Percentiles rank a stretch among this genome's conserved stretches.
Evolutionary conservation across 2,329 filamentous ascomycete genomes (phyloP).

Genomic region (Fusarium udum): DNA sequence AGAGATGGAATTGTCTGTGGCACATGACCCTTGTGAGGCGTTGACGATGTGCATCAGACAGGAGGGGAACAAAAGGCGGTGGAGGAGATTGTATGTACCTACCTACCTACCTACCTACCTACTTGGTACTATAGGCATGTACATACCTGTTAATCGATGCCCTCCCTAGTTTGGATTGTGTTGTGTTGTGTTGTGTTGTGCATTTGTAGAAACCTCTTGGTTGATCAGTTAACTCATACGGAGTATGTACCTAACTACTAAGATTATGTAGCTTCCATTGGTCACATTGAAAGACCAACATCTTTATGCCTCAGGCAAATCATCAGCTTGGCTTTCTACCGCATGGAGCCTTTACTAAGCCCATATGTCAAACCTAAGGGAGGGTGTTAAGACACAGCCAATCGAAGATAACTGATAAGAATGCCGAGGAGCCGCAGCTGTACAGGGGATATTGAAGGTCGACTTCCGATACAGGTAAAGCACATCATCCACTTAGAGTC

Average conservation of each 20-base stretch:
- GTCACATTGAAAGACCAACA: background rate
- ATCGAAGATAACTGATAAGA: constrained; percentile 29
- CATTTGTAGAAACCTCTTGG: constrained; percentile 14
- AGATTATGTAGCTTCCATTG: constrained; percentile 7
- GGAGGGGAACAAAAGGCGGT: constrained; percentile 29
- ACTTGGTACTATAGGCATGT: background rate
- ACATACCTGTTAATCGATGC: constrained; percentile 10
- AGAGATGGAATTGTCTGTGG: constrained; percentile 17
- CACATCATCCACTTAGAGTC: constrained; percentile 17
- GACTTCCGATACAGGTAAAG: constrained; percentile 39
- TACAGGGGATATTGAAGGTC: constrained; percentile 23
- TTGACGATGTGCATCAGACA: constrained; percentile 17
- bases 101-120: background rate
- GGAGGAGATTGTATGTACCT: constrained; percentile 18
- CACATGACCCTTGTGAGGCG: constrained; percentile 37
- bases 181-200: constrained; percentile 6
- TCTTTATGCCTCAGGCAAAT: constrained; percentile 23
- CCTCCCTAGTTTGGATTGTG: background rate
- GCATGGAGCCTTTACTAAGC: background rate
- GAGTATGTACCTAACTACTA: background rate
- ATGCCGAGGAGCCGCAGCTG: constrained; percentile 32
- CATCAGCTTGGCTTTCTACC: background rate
- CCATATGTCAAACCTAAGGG: constrained; percentile 12
- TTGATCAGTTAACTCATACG: constrained; percentile 13
- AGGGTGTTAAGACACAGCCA: constrained; percentile 19